Conservation (phyloP, 208 protist genomes). For the Acanthamoeba healyi region DNA sequence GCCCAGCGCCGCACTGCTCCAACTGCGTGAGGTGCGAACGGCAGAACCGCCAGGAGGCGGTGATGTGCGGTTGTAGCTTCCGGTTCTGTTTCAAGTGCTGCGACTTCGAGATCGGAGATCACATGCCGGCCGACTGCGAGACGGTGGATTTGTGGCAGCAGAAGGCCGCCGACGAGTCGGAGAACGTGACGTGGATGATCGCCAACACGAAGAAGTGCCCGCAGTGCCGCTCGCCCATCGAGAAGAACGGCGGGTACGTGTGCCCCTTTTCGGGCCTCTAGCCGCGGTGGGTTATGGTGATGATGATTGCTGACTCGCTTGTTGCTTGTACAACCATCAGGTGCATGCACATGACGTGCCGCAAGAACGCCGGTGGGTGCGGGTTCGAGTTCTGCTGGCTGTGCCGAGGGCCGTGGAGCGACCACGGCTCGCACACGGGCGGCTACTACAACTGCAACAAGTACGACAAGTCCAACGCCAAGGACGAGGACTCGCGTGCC, state of each 20-base stretch:
- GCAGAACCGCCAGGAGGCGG: slow-evolving; percentile 81
- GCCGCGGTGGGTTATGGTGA: no score
- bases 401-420: slow-evolving; percentile 85
- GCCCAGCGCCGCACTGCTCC: slow-evolving; percentile 90
- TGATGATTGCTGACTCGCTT: neutral
- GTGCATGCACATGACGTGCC: slow-evolving; percentile 95
- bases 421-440: slow-evolving; percentile 85
- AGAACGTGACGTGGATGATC: slow-evolving; percentile 88
- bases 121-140: slow-evolving; percentile 75
- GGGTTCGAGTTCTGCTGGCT: slow-evolving; percentile 84
- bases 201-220: slow-evolving; percentile 91
- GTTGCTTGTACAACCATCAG: neutral
- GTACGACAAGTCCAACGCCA: slow-evolving; percentile 82
- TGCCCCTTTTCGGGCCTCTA: no score
- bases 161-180: slow-evolving; percentile 86
- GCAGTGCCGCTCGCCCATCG: slow-evolving; percentile 90
- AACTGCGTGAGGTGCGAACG: slow-evolving; percentile 86
- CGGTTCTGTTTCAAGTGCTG: slow-evolving; percentile 79
- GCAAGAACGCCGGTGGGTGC: slow-evolving; percentile 85
- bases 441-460: slow-evolving; percentile 88
- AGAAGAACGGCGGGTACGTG: slow-evolving; percentile 92
- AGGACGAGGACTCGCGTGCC: slow-evolving; percentile 85
- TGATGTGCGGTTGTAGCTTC: slow-evolving; percentile 85
- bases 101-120: slow-evolving; percentile 74
- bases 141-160: slow-evolving; percentile 85